phyloP scores from a whole-genome alignment of 192 early-diverging fungal genomes.

The Coemansia reversa region DNA sequence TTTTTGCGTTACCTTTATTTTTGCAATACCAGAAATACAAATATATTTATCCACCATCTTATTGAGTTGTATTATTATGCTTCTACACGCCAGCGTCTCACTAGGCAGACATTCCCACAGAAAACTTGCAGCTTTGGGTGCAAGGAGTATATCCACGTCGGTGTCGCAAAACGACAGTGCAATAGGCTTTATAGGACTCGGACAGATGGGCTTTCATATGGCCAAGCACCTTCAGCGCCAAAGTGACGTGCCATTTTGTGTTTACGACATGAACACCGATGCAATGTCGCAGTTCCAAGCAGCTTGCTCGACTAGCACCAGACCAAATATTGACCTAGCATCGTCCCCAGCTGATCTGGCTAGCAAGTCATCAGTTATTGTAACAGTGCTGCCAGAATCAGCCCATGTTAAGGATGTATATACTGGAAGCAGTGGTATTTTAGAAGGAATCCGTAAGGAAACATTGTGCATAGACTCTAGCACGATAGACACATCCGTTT shows the following conservation, averaged over 20 bases:
- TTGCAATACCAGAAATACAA: neutral
- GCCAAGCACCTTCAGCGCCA: slow-evolving; percentile 77
- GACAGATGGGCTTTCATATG: slow-evolving; percentile 93
- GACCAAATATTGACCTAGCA: slow-evolving; percentile 50
- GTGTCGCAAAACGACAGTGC: neutral
- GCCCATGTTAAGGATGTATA: slow-evolving; percentile 81
- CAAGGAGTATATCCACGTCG: slow-evolving; percentile 5
- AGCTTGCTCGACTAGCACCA: slow-evolving; percentile 23
- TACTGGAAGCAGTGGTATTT: slow-evolving; percentile 67
- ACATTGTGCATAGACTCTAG: slow-evolving; percentile 82
- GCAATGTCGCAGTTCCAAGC: slow-evolving; percentile 60
- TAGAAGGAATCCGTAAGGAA: slow-evolving; percentile 53
- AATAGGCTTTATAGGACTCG: slow-evolving; percentile 74
- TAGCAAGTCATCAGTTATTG: slow-evolving; percentile 65
- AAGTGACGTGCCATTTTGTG: slow-evolving; percentile 58
- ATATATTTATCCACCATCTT: neutral
- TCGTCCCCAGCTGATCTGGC: slow-evolving; percentile 73
- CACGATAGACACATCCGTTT: slow-evolving; percentile 85
- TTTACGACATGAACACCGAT: slow-evolving; percentile 69
- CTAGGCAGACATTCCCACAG: neutral
- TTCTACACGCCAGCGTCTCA: neutral
- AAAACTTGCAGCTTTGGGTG: neutral
- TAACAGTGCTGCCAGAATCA: slow-evolving; percentile 91
- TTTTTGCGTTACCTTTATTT: neutral
- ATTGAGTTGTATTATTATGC: neutral